Percentiles rank a stretch among this genome's conserved stretches.
These are phyloP conservation scores for Paecilomyces sp. DNA, from an alignment of 2,329 filamentous ascomycete genomes.

Conservation along the genomic window DNA sequence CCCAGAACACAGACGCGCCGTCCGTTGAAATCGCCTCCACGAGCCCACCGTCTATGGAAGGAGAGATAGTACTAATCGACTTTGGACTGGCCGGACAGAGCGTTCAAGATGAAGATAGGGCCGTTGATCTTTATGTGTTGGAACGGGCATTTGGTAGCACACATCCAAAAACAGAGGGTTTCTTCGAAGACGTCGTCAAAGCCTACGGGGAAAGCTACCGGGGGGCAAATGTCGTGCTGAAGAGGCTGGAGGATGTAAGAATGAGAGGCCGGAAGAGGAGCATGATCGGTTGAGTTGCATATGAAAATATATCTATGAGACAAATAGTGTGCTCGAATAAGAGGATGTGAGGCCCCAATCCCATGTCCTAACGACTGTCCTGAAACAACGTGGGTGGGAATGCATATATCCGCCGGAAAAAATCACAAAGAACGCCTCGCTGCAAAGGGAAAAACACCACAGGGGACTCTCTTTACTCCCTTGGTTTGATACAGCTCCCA, in stretches of 20 bases:
- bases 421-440: constrained; percentile 15
- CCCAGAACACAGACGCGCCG: constrained; percentile 1
- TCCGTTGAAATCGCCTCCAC: constrained; percentile 11
- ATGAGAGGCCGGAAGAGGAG: constrained; percentile 93
- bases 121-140: constrained; percentile 92
- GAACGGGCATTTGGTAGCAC: constrained; percentile 93
- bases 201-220: constrained; percentile 71
- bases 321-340: neutral
- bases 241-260: constrained; percentile 81
- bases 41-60: constrained; percentile 40
- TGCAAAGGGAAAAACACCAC: constrained; percentile 7
- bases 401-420: constrained; percentile 5
- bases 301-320: neutral
- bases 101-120: constrained; percentile 80
- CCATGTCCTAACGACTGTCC: neutral
- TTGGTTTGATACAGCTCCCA: constrained; percentile 35
- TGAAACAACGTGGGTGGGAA: neutral
- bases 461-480: constrained; percentile 13
- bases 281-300: constrained; percentile 70
- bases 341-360: neutral
- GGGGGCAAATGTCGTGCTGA: constrained; percentile 66
- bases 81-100: constrained; percentile 84
- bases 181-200: constrained; percentile 67
- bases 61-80: constrained; percentile 85
- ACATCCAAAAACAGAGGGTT: constrained; percentile 73